Percentiles rank a stretch among this genome's conserved stretches.
These are phyloP conservation scores for Boletus calvinii DNA, from an alignment of 1,284 basidiomycete species.

Conservation along the genomic window DNA sequence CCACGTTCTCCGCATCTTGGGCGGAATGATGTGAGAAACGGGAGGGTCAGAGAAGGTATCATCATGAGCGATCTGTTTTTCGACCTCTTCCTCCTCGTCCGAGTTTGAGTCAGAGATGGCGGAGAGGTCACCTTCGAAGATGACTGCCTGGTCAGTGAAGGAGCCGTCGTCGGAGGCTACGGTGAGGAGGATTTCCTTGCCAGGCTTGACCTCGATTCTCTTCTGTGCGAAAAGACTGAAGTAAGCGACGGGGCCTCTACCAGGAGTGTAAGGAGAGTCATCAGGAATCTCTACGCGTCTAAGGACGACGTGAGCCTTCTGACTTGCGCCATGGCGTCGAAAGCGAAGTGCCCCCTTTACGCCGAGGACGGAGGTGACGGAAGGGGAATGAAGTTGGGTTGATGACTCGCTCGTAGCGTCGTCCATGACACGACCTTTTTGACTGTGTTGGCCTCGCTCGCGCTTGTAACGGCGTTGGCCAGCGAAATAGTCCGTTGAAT, in stretches of 20 bases:
- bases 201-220: constrained; percentile 62
- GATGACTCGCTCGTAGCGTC: constrained; percentile 32
- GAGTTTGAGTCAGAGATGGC: constrained; percentile 35
- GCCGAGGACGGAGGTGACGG: constrained; percentile 50
- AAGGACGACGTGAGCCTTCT: constrained; percentile 59
- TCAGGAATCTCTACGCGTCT: constrained; percentile 52
- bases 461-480: constrained; percentile 5
- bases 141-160: constrained; percentile 52
- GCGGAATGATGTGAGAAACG: constrained; percentile 41
- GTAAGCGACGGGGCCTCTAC: constrained; percentile 40
- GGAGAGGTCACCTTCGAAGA: constrained; percentile 53
- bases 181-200: constrained; percentile 62
- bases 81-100: constrained; percentile 39
- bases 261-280: constrained; percentile 42
- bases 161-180: constrained; percentile 49
- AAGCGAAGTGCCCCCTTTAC: constrained; percentile 55
- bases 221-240: constrained; percentile 65
- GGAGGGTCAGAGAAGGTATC: constrained; percentile 37
- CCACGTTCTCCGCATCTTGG: constrained; percentile 60
- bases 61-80: constrained; percentile 38
- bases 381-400: constrained; percentile 9
- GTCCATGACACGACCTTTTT: constrained; percentile 27
- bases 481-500: neutral
- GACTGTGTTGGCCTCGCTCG: constrained; percentile 10
- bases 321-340: constrained; percentile 53